Evolutionary conservation across 2,329 filamentous ascomycete genomes (phyloP).

Genomic region (Bipolaris oryzae): DNA sequence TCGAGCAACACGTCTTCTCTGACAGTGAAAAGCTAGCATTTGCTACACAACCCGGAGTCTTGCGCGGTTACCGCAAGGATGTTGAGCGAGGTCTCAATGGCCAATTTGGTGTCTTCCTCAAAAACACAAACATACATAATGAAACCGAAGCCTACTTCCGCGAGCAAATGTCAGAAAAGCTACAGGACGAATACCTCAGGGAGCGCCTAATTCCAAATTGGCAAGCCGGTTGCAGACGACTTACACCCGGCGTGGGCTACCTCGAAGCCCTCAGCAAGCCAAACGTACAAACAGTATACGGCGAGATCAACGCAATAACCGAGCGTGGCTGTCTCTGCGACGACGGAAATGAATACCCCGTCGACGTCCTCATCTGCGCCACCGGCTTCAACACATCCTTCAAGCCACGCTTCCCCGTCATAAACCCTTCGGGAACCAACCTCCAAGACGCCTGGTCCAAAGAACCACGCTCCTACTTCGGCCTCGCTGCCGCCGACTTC

Average conservation of each 20-base stretch:
- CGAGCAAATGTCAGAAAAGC: conserved; percentile 54
- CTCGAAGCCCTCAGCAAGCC: conserved; percentile 51
- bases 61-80: conserved; percentile 52
- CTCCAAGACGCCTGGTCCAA: conserved; percentile 54
- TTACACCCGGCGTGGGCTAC: conserved; percentile 54
- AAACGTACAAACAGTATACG: conserved; percentile 52
- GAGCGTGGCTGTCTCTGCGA: conserved; percentile 48
- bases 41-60: conserved; percentile 46
- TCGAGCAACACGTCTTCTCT: conserved; percentile 53
- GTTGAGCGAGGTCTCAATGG: conserved; percentile 56
- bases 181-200: conserved; percentile 37
- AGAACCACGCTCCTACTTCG: conserved; percentile 53
- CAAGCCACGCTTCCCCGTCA: conserved; percentile 55
- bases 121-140: conserved; percentile 49
- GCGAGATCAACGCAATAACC: conserved; percentile 43
- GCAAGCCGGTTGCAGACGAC: conserved; percentile 50
- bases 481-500: conserved; percentile 54
- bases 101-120: conserved; percentile 57
- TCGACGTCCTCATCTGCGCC: conserved; percentile 48
- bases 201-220: conserved; percentile 45
- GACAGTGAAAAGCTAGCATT: conserved; percentile 53
- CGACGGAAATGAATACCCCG: conserved; percentile 42
- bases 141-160: conserved; percentile 53
- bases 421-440: conserved; percentile 47
- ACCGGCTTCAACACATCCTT: conserved; percentile 49